phyloP scores from a whole-genome alignment of 768 basidiomycete species.

The Pleurotus citrinopileatus region DNA sequence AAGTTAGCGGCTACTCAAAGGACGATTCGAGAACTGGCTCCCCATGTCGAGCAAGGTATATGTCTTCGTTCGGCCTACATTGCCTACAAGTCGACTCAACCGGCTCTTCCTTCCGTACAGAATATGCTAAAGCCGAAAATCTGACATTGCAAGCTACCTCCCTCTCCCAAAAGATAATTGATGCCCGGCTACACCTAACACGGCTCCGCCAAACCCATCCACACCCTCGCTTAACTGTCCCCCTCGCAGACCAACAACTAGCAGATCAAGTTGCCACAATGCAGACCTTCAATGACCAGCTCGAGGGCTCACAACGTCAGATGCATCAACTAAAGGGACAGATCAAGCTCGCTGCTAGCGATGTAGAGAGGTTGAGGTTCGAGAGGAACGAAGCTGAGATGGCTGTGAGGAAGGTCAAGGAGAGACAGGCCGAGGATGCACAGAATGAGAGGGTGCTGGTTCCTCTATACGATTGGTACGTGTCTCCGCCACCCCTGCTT shows the following conservation, averaged over 20 bases:
- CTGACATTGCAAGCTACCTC: slow-evolving; percentile 51
- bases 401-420: slow-evolving; percentile 38
- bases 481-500: slow-evolving; percentile 5
- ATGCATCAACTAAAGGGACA: slow-evolving; percentile 55
- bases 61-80: background rate
- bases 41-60: slow-evolving; percentile 67
- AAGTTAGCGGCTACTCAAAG: slow-evolving; percentile 57
- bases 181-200: slow-evolving; percentile 75
- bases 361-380: slow-evolving; percentile 56
- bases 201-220: slow-evolving; percentile 82
- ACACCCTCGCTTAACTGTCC: slow-evolving; percentile 73
- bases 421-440: slow-evolving; percentile 48
- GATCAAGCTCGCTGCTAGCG: slow-evolving; percentile 53
- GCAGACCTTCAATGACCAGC: slow-evolving; percentile 69
- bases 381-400: slow-evolving; percentile 72
- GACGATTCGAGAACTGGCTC: slow-evolving; percentile 61
- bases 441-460: slow-evolving; percentile 67
- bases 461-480: slow-evolving; percentile 70
- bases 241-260: slow-evolving; percentile 70
- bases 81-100: background rate
- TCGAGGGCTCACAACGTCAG: slow-evolving; percentile 48
- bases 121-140: slow-evolving; percentile 55
- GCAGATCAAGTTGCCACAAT: slow-evolving; percentile 77
- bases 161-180: slow-evolving; percentile 76
- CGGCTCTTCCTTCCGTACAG: slow-evolving; percentile 40